phyloP scores from a whole-genome alignment of 176 grass and related monocot genomes.

The Avena atlantica region DNA sequence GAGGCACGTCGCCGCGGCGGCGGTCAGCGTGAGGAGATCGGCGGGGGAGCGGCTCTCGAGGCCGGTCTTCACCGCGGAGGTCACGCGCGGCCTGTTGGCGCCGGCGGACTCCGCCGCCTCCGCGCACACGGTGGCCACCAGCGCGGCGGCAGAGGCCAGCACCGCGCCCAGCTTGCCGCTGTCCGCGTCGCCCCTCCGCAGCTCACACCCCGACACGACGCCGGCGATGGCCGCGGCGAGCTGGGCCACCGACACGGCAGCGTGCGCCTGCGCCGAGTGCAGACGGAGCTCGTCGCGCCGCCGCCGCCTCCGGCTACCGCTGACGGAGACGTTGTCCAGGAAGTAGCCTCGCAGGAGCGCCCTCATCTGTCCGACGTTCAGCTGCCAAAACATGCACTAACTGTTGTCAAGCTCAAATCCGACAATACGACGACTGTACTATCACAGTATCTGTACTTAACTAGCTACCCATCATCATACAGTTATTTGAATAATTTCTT shows the following conservation, averaged over 20 bases:
- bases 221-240: slow-evolving; percentile 72
- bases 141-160: slow-evolving; percentile 69
- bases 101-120: slow-evolving; percentile 76
- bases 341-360: slow-evolving; percentile 59
- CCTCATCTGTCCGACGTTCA: slow-evolving; percentile 58
- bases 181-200: slow-evolving; percentile 22
- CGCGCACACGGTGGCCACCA: slow-evolving; percentile 90
- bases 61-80: slow-evolving; percentile 63
- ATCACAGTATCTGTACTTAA: background rate
- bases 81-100: slow-evolving; percentile 50
- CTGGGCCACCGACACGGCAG: slow-evolving; percentile 77
- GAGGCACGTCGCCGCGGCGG: slow-evolving; percentile 83
- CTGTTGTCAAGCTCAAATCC: slow-evolving; percentile 35
- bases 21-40: slow-evolving; percentile 71
- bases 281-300: slow-evolving; percentile 69
- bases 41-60: slow-evolving; percentile 59
- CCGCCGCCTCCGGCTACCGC: slow-evolving; percentile 47
- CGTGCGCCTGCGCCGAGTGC: slow-evolving; percentile 77
- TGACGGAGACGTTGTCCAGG: slow-evolving; percentile 57
- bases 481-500: background rate
- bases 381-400: slow-evolving; percentile 43
- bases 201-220: slow-evolving; percentile 55
- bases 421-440: slow-evolving; percentile 32
- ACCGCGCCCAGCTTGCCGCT: slow-evolving; percentile 52
- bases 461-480: background rate